Evolutionary conservation across 768 basidiomycete genomes (phyloP).

Genomic region (Calocera viscosa): DNA sequence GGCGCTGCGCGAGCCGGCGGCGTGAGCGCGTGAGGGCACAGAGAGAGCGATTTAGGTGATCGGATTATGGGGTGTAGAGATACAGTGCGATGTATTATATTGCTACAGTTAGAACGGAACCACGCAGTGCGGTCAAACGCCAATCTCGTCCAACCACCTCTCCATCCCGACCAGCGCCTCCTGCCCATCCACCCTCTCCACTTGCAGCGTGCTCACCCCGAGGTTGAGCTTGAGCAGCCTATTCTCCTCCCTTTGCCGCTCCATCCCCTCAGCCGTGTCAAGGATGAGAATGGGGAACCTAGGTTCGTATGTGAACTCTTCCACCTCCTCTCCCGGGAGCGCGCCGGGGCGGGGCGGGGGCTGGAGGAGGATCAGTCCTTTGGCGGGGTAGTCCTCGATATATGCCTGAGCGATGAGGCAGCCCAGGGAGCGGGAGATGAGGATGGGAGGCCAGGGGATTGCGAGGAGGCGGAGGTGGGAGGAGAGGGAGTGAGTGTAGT

Average conservation of each 20-base stretch:
- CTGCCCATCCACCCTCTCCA: slow-evolving; percentile 29
- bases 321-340: slow-evolving; percentile 11
- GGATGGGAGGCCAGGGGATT: slow-evolving; percentile 46
- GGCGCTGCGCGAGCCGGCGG: background rate
- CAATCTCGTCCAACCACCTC: slow-evolving; percentile 44
- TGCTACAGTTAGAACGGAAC: too few relatives aligned
- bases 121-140: slow-evolving; percentile 28
- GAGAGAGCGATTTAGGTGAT: too few relatives aligned
- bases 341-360: slow-evolving; percentile 39
- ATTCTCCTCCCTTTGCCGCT: slow-evolving; percentile 28
- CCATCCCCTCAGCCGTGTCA: slow-evolving; percentile 28
- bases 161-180: slow-evolving; percentile 35
- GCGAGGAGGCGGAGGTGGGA: slow-evolving; percentile 33
- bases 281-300: slow-evolving; percentile 49
- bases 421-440: slow-evolving; percentile 38
- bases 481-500: slow-evolving; percentile 20
- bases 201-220: slow-evolving; percentile 31
- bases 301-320: slow-evolving; percentile 47
- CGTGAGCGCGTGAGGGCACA: background rate
- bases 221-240: slow-evolving; percentile 31
- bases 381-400: slow-evolving; percentile 53
- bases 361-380: slow-evolving; percentile 48
- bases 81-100: too few relatives aligned
- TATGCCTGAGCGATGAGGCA: slow-evolving; percentile 54
- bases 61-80: too few relatives aligned